A percentile compares a stretch with the other conserved stretches of the same genome.
These are phyloP conservation scores for Ceratocystis albifundus DNA, from an alignment of 2,329 filamentous ascomycete species.

Conservation along the genomic window DNA sequence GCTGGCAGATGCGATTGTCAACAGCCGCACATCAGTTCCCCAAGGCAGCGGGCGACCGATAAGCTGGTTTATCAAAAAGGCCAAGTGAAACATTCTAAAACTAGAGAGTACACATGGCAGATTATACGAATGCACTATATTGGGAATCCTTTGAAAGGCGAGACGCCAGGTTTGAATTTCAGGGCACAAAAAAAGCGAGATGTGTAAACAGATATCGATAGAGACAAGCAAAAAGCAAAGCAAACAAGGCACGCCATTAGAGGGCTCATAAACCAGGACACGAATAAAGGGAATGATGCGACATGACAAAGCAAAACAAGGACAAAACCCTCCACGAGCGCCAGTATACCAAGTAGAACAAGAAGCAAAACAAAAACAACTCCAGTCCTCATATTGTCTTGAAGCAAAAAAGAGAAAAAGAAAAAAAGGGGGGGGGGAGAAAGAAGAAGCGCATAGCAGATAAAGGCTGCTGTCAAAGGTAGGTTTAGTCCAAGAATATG, in stretches of 20 bases:
- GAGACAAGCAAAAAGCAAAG: constrained; percentile 18
- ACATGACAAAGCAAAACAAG: constrained; percentile 22
- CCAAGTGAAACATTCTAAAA: constrained; percentile 7
- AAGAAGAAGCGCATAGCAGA: neutral
- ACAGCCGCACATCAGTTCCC: neutral
- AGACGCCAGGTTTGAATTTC: constrained; percentile 13
- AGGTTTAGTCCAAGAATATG: constrained; percentile 57
- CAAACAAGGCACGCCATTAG: constrained; percentile 23
- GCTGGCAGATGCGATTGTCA: constrained; percentile 7
- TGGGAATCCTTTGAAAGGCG: neutral
- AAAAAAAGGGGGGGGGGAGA: too few relatives aligned
- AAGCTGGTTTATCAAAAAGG: constrained; percentile 19
- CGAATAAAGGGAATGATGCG: constrained; percentile 24
- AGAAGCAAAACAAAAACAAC: constrained; percentile 20
- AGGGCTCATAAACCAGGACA: constrained; percentile 17
- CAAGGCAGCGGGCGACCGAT: constrained; percentile 16
- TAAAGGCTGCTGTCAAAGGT: neutral
- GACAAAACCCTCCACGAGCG: constrained; percentile 25
- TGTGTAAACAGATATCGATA: constrained; percentile 23
- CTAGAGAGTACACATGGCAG: neutral
- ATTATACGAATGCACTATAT: neutral
- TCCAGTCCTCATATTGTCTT: too few relatives aligned
- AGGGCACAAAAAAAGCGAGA: neutral
- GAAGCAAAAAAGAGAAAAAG: too few relatives aligned
- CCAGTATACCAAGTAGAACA: constrained; percentile 27